Evolutionary conservation across 768 basidiomycete genomes (phyloP), one percentile per base, ranked within the genome.

Genomic region (Phylloporus rhodoxanthus): DNA sequence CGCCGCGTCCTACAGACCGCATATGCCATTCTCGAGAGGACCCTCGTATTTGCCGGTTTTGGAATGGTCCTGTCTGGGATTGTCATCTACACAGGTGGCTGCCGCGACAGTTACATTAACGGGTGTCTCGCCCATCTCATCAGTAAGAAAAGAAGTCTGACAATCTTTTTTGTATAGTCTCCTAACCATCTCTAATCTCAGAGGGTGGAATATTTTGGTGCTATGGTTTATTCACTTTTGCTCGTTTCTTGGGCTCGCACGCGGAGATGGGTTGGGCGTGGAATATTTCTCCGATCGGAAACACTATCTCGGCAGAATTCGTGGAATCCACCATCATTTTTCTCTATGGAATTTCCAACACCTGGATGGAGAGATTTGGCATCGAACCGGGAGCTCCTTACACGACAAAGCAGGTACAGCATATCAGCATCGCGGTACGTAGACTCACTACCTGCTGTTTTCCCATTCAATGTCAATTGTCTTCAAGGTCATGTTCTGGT

Each of bases 301-400:
- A 70, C 20, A 70, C 70, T 39, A 73, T 77, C 8, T 80, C 83
- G 7, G 87, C 84, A 5, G 89, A 91, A 65, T 85, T 89, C 47
- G 74, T 83, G 50, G 90, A 92, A 67, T 89, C 84, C 0, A 61
- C 74, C 9, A 76, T 91, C 45, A 93, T 97, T 59, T 94, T 94
- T 69, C 29, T 82, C 0, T 98, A 97, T 63, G 94, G 94, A 8
- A 74, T 80, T 29, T 86, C 91, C 37, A 95, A 98, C 64, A 91
- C 87, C 14, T 98, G 91, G 91, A 91, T 97, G 89, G 95, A 98
- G 69, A 80, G 95, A 36, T 89, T 95, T 56, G 94, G 93, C 3
- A 88, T 84, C 1, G 69, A 77, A 14, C 70, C 86, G 0, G 90
- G 88, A 13, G 84, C 85, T 61, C 88, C 93, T 13, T 95, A 78